Evolutionary conservation across 2,329 filamentous ascomycete species (phyloP).

Genomic region (Penicillium sp.): DNA sequence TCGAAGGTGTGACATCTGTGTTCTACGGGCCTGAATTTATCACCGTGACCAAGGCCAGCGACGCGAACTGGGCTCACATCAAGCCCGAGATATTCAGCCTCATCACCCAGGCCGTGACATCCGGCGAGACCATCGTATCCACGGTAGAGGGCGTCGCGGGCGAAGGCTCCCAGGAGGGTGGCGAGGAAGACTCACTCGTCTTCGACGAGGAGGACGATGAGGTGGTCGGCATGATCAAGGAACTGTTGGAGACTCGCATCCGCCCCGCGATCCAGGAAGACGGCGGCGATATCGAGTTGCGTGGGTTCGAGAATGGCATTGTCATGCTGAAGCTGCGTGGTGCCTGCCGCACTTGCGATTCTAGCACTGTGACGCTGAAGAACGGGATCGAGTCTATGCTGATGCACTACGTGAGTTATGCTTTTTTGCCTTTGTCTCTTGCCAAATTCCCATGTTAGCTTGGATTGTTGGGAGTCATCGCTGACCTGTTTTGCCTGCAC

Average conservation of each 20-base stretch:
- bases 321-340: slow-evolving; percentile 86
- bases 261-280: slow-evolving; percentile 96
- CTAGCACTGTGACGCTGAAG: slow-evolving; percentile 92
- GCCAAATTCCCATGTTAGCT: neutral
- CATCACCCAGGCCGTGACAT: slow-evolving; percentile 88
- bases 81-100: slow-evolving; percentile 93
- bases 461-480: neutral
- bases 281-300: slow-evolving; percentile 93
- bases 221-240: slow-evolving; percentile 97
- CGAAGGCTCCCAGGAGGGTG: slow-evolving; percentile 48
- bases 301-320: slow-evolving; percentile 80
- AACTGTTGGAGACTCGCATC: slow-evolving; percentile 91
- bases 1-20: slow-evolving; percentile 90
- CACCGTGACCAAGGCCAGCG: slow-evolving; percentile 85
- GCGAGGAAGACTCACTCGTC: slow-evolving; percentile 66
- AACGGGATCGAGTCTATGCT: slow-evolving; percentile 98
- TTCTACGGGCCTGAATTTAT: slow-evolving; percentile 97
- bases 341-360: slow-evolving; percentile 93
- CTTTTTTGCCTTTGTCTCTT: too few relatives aligned
- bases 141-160: slow-evolving; percentile 59
- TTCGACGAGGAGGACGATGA: slow-evolving; percentile 92
- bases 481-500: slow-evolving; percentile 25
- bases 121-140: slow-evolving; percentile 76
- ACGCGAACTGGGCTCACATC: slow-evolving; percentile 89
- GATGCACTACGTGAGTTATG: slow-evolving; percentile 79